Evolutionary conservation across 2,329 filamentous ascomycete species (phyloP), one percentile per base, ranked within the genome.

Genomic region (Hymenoscyphus occultus): DNA sequence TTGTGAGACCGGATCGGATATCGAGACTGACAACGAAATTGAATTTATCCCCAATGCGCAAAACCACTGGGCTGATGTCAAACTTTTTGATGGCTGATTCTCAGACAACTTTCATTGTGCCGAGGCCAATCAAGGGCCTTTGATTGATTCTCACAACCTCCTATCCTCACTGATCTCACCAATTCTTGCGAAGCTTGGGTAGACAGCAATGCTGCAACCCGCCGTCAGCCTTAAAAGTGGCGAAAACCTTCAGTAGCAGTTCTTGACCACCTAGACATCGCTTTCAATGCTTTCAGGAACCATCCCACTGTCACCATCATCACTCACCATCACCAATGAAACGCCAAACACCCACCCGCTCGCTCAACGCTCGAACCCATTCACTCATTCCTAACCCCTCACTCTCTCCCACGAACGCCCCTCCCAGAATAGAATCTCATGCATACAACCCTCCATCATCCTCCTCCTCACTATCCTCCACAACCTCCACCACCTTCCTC

Each of bases 401-500:
- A 9, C 12, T 4, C 31, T 22, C 1, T 56, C 22, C 56, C 39
- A 45, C 39, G 40, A 60, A 48, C n/a, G 19, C 40, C 13, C 6
- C n/a, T 13, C 13, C 39, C 35, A 35, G 35, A 35, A 35, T 7
- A 10, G 35, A 35, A 10, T 5, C 57, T 73, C 60, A 80, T 28
- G 77, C 80, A 73, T 83, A 84, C 72, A 84, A 45, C n/a, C 62
- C 74, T 45, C 79, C 80, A 71, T 83, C 78, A 65, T 78, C 74
- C 70, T 86, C 84, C 39, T 83, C 70, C 59, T 65, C 67, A 51
- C 68, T 79, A 48, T 64, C 66, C 31, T 70, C 60, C 57, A 67
- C 78, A 13, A 78, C 74, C 19, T 78, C 77, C 65, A 78, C 77
- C 76, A 78, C 77, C 76, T 78, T 81, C 79, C 84, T 86, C 79